Evolutionary conservation across 306 rosid genomes (phyloP).

Genomic region (Psophocarpus tetragonolobus): DNA sequence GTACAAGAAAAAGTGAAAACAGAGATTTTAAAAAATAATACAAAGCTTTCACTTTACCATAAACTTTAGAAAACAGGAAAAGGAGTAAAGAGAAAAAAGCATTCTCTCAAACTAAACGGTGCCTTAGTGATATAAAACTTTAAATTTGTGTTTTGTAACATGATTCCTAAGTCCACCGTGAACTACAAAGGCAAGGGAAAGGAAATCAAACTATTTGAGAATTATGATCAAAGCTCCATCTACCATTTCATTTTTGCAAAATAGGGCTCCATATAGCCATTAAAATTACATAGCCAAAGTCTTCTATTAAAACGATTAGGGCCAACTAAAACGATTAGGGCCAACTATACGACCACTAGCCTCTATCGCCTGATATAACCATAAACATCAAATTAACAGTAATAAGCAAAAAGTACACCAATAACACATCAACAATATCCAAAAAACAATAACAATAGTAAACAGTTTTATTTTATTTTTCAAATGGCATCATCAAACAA

Average conservation of each 20-base stretch:
- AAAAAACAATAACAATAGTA: neutral
- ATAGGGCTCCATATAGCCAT: no score
- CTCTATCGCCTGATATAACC: neutral
- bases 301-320: slow-evolving; percentile 14
- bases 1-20: neutral
- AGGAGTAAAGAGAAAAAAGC: neutral
- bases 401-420: neutral
- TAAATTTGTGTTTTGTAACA: neutral
- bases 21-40: neutral
- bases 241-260: neutral
- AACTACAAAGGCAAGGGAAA: slow-evolving; percentile 4
- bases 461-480: neutral
- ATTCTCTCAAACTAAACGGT: neutral
- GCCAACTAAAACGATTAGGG: slow-evolving; percentile 23
- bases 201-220: neutral
- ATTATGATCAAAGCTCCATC: slow-evolving; percentile 9
- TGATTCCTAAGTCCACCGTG: slow-evolving; percentile 10
- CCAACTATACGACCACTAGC: slow-evolving; percentile 1
- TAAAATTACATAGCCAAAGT: neutral
- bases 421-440: neutral
- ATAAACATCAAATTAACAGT: slow-evolving; percentile 6
- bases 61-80: neutral
- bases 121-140: neutral
- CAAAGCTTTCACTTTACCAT: neutral
- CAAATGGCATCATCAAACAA: slow-evolving; percentile 23